A percentile compares a stretch with the other conserved stretches of the same genome.
Evolutionary conservation across 345 rosid genomes (phyloP).

Genomic region (Populus ilicifolia): DNA sequence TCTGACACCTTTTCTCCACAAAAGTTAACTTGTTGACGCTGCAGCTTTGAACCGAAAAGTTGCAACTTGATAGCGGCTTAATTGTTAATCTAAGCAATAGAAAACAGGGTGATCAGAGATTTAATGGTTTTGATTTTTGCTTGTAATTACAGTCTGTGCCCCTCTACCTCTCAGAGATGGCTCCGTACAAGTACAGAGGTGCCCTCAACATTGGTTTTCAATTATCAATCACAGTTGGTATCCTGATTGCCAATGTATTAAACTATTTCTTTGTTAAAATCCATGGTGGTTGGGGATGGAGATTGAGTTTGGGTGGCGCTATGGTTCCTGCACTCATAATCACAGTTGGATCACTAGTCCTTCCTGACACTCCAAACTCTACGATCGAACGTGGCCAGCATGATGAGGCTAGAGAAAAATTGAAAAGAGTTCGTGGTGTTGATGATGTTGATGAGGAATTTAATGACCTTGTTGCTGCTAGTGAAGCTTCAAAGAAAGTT

Average conservation of each 20-base stretch:
- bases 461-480: constrained; percentile 64
- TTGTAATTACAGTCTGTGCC: constrained; percentile 75
- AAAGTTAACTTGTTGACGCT: constrained; percentile 11
- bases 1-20: neutral
- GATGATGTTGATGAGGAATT: constrained; percentile 71
- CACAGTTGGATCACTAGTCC: constrained; percentile 65
- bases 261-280: constrained; percentile 82
- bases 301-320: constrained; percentile 89
- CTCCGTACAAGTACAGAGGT: constrained; percentile 93
- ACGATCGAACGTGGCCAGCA: constrained; percentile 81
- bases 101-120: neutral
- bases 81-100: neutral
- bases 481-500: constrained; percentile 63
- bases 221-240: constrained; percentile 83
- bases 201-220: constrained; percentile 90
- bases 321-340: constrained; percentile 94
- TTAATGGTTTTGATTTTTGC: neutral
- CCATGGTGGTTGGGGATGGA: constrained; percentile 88
- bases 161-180: constrained; percentile 93
- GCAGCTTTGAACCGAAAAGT: constrained; percentile 28
- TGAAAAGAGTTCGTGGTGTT: constrained; percentile 66
- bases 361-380: constrained; percentile 93
- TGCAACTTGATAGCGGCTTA: neutral
- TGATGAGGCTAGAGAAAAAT: constrained; percentile 53
- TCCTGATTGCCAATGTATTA: constrained; percentile 69